These are phyloP conservation scores for Diplotaxis tenuifolia DNA, from an alignment of 345 rosid genomes.

Conservation along the genomic window DNA sequence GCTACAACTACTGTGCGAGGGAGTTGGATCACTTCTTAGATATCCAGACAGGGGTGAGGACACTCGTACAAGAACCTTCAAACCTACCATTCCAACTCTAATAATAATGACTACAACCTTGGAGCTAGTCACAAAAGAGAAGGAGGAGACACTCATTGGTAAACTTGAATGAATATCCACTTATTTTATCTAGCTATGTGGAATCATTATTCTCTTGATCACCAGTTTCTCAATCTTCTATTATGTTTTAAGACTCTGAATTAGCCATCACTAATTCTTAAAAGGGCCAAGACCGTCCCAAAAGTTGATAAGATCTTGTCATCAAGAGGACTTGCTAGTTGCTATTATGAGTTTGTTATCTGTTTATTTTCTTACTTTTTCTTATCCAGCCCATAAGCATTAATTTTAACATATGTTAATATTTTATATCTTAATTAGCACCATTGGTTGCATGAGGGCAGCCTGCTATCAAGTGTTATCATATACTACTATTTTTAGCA, in stretches of 20 bases:
- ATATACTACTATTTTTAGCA: not conserved
- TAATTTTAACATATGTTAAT: not conserved
- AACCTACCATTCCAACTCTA: constrained; percentile 5
- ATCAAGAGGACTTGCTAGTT: not conserved
- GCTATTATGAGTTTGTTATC: not conserved
- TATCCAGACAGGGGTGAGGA: constrained; percentile 23
- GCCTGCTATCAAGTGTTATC: not conserved
- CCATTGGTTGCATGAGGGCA: not conserved
- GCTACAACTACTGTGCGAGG: constrained; percentile 26
- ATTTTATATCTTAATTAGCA: not conserved
- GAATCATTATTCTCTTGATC: constrained; percentile 30
- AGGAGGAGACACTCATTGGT: constrained; percentile 17
- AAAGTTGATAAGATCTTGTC: not conserved
- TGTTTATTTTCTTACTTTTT: not conserved
- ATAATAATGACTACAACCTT: constrained; percentile 19
- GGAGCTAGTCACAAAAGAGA: constrained; percentile 7
- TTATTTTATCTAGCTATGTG: not conserved
- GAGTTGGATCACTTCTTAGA: constrained; percentile 28
- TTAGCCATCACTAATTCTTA: constrained; percentile 7
- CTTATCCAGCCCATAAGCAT: not conserved
- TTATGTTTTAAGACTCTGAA: not conserved
- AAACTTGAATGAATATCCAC: not conserved
- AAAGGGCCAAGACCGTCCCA: not conserved
- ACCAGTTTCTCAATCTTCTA: not conserved
- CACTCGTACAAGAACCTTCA: constrained; percentile 13